phyloP scores from a whole-genome alignment of 2,329 filamentous ascomycete genomes.

The Hypoxylon sp. region DNA sequence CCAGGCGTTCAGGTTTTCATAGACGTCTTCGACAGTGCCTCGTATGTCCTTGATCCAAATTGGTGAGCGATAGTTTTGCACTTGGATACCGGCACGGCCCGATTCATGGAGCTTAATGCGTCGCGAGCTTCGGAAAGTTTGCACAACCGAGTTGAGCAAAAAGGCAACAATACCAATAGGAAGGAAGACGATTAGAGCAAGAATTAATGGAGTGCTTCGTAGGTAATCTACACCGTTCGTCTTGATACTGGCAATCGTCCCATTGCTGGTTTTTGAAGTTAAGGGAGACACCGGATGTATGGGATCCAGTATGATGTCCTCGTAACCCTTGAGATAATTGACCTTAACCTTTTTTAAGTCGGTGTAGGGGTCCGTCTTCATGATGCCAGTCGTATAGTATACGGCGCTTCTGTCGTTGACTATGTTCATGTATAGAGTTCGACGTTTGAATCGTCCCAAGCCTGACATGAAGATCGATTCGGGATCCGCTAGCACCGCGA shows the following conservation, averaged over 20 bases:
- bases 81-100: conserved; percentile 71
- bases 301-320: conserved; percentile 78
- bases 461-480: conserved; percentile 86
- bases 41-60: conserved; percentile 79
- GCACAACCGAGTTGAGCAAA: conserved; percentile 77
- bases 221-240: conserved; percentile 50
- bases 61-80: conserved; percentile 77
- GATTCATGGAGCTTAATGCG: conserved; percentile 80
- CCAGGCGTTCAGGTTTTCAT: conserved; percentile 74
- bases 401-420: conserved; percentile 84
- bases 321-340: conserved; percentile 78
- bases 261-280: conserved; percentile 41
- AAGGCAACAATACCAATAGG: conserved; percentile 77
- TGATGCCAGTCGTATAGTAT: conserved; percentile 84
- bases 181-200: conserved; percentile 74
- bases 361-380: conserved; percentile 78
- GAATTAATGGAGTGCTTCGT: conserved; percentile 67
- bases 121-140: conserved; percentile 76
- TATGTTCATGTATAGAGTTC: conserved; percentile 84
- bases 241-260: conserved; percentile 47
- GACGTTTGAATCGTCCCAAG: conserved; percentile 77
- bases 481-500: conserved; percentile 83
- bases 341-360: conserved; percentile 72
- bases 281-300: conserved; percentile 65
- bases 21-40: conserved; percentile 78